Base-by-base conservation (phyloP, 2,329 filamentous ascomycete species). In the Fusarium robinianum region DNA sequence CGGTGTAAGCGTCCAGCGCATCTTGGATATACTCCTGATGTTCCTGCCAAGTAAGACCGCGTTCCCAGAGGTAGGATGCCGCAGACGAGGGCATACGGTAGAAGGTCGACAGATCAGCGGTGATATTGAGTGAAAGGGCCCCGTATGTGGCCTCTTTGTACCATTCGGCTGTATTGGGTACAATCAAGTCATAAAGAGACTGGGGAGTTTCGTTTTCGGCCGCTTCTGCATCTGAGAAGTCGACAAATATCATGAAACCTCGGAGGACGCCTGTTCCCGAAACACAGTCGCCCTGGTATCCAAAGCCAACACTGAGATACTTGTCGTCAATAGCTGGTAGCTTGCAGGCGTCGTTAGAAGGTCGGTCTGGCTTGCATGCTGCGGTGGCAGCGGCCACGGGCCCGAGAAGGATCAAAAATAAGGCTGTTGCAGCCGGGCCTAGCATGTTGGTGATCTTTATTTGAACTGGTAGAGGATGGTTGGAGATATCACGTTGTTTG, bases 211-310 rank as follows among this genome's bases (percentile, higher is more conserved):
- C 53, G 2, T 36, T 49, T 19, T 58, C 51, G 14, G 39, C 41
- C 0, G 50, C 50, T 8, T 56, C 53, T 4, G 40, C 26, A 8
- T 69, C 66, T 2, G 53, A 41, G 34, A 68, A 70, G 51, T 70
- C 67, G 38, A 70, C 57, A 43, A 70, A 70, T 21, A 71, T 54
- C 66, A 71, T 68, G 40, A 57, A 62, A 11, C 57, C 64, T 8
- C 41, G 51, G 2, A 68, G 49, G 0, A 58, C 59, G 7, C 67
- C 67, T 1, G 51, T 60, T 38, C 62, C 63, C 1, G 66, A 58
- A 2, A 64, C 63, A 40, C 65, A 70, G 40, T 65, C 55, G 8
- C 49, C 12, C 25, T 21, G 19, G n/a, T 21, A 31, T 11, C 26
- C 36, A 22, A 22, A 19, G 11, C 36, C 36, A 31, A 40, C 26